Conservation (phyloP, 176 grass and related monocot species). For the Ananas comosus region DNA sequence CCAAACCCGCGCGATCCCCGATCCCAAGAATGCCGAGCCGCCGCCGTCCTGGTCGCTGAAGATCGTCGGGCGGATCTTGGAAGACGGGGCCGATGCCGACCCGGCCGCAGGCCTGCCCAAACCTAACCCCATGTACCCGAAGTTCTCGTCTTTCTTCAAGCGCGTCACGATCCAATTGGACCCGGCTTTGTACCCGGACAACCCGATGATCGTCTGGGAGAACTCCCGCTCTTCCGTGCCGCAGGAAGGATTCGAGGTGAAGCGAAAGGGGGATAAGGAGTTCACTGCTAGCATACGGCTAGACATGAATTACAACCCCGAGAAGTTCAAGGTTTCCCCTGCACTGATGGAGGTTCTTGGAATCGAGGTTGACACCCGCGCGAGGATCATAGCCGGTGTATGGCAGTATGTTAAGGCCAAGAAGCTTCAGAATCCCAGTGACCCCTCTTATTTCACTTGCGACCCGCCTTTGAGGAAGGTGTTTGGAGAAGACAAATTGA, state of each 20-base stretch:
- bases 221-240: conserved; percentile 47
- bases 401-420: conserved; percentile 97
- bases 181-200: conserved; percentile 64
- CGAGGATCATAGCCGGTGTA: conserved; percentile 72
- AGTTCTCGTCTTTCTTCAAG: conserved; percentile 92
- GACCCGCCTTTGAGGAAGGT: conserved; percentile 70
- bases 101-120: conserved; percentile 64
- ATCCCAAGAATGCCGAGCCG: conserved; percentile 42
- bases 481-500: conserved; percentile 92
- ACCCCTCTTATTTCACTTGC: conserved; percentile 74
- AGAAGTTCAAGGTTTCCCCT: conserved; percentile 85
- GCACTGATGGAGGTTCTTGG: conserved; percentile 83
- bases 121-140: conserved; percentile 73
- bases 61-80: conserved; percentile 83
- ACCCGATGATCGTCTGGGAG: conserved; percentile 65
- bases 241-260: conserved; percentile 90
- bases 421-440: conserved; percentile 78
- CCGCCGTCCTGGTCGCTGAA: conserved; percentile 92
- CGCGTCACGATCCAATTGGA: conserved; percentile 66
- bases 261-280: conserved; percentile 89
- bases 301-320: conserved; percentile 89
- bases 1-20: conserved; percentile 52
- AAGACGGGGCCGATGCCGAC: conserved; percentile 58
- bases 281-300: conserved; percentile 62
- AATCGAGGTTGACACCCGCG: conserved; percentile 78